Percentiles rank a stretch among this genome's conserved stretches.
Conservation (phyloP, 2,329 filamentous ascomycete species). For the Samsoniella hepiali region DNA sequence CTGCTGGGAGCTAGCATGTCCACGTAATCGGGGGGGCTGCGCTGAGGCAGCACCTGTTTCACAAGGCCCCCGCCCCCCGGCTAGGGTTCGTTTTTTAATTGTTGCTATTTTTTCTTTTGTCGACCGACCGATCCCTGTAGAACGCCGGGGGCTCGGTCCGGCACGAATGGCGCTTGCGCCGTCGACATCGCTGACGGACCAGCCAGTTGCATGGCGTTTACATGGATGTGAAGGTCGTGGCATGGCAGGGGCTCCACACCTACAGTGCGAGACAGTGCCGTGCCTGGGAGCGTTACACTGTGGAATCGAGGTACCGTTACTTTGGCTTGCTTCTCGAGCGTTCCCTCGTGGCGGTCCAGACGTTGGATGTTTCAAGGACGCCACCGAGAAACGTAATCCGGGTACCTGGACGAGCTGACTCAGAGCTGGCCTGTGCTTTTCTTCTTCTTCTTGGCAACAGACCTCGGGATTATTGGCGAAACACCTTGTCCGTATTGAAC, state of each 20-base stretch:
- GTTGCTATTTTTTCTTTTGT: not conserved
- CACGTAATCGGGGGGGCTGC: too few relatives aligned
- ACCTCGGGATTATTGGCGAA: too few relatives aligned
- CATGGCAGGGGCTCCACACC: not conserved
- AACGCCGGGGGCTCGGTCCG: not conserved
- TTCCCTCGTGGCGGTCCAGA: not conserved
- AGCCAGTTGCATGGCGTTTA: not conserved
- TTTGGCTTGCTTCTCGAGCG: not conserved
- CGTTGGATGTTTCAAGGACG: not conserved
- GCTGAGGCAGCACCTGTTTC: not conserved
- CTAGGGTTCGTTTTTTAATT: not conserved
- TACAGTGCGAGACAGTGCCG: constrained; percentile 5
- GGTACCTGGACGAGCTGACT: not conserved
- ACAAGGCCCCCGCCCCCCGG: not conserved
- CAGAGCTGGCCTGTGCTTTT: not conserved
- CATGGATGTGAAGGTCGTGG: not conserved
- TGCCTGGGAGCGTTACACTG: not conserved
- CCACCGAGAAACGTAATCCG: not conserved
- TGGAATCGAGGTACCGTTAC: not conserved
- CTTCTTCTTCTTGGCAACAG: too few relatives aligned
- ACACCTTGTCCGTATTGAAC: too few relatives aligned
- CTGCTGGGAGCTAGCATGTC: too few relatives aligned
- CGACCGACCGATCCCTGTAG: not conserved
- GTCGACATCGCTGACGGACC: not conserved
- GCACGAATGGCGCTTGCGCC: not conserved